These are phyloP conservation scores for Cercospora berteroae DNA, from an alignment of 2,329 filamentous ascomycete genomes.

Conservation along the genomic window DNA sequence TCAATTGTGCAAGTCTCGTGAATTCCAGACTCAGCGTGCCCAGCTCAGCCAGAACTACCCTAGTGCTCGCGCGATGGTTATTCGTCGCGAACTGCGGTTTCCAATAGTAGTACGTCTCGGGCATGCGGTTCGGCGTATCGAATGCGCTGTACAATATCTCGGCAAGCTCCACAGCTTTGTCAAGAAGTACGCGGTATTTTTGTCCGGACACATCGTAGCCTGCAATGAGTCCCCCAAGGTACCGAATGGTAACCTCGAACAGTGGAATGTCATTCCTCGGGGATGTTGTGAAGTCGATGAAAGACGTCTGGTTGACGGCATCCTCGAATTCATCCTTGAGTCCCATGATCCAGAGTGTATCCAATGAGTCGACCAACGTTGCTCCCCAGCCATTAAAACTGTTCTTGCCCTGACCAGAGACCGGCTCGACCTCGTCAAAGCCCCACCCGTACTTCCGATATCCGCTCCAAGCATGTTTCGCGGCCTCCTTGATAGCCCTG, in stretches of 20 bases:
- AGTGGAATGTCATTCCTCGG: slow-evolving; percentile 70
- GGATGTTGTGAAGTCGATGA: slow-evolving; percentile 81
- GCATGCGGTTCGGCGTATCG: slow-evolving; percentile 93
- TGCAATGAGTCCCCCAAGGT: slow-evolving; percentile 78
- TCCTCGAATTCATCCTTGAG: slow-evolving; percentile 76
- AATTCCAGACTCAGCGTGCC: slow-evolving; percentile 85
- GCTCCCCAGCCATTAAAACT: slow-evolving; percentile 92
- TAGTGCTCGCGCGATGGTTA: slow-evolving; percentile 59
- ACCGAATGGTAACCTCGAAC: slow-evolving; percentile 89
- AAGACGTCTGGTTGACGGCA: slow-evolving; percentile 65
- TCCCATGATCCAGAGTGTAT: slow-evolving; percentile 86
- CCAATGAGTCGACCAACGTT: slow-evolving; percentile 76
- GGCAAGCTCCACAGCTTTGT: slow-evolving; percentile 75
- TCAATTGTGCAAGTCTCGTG: slow-evolving; percentile 82
- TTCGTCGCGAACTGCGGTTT: slow-evolving; percentile 62
- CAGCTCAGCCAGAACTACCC: slow-evolving; percentile 64
- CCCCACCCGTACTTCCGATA: slow-evolving; percentile 79
- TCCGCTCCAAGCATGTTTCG: slow-evolving; percentile 75
- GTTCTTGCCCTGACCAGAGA: slow-evolving; percentile 66
- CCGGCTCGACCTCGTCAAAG: slow-evolving; percentile 80
- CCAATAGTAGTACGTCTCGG: slow-evolving; percentile 77
- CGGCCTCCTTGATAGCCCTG: slow-evolving; percentile 67
- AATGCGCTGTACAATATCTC: slow-evolving; percentile 80
- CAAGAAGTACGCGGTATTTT: slow-evolving; percentile 65
- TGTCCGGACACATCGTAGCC: slow-evolving; percentile 81